Evolutionary conservation across 2,329 filamentous ascomycete genomes (phyloP).

Genomic region (Amphichorda felina): DNA sequence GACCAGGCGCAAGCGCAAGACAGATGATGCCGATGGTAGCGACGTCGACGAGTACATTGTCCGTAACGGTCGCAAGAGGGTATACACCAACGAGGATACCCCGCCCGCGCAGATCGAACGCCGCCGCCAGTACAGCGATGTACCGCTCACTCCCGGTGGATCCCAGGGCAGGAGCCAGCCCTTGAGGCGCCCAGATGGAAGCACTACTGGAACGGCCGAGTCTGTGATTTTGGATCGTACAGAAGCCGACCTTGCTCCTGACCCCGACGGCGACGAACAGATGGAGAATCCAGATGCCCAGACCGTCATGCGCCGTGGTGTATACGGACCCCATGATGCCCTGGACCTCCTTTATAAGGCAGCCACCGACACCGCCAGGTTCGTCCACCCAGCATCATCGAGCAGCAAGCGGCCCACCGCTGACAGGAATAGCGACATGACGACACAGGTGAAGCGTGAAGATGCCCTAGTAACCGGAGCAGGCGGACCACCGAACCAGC

Average conservation of each 20-base stretch:
- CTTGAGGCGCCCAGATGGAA: conserved; percentile 46
- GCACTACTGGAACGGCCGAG: conserved; percentile 10
- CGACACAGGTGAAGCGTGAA: conserved; percentile 12
- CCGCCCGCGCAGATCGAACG: conserved; percentile 14
- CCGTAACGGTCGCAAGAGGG: conserved; percentile 62
- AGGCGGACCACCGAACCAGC: conserved; percentile 8
- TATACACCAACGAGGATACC: conserved; percentile 34
- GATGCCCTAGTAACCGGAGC: conserved; percentile 14
- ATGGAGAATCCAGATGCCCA: conserved; percentile 55
- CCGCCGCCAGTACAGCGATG: conserved; percentile 31
- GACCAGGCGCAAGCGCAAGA: conserved; percentile 84
- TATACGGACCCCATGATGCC: conserved; percentile 88
- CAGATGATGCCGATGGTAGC: conserved; percentile 41
- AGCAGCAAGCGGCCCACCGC: neutral
- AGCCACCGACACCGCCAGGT: conserved; percentile 45
- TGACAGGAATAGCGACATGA: neutral
- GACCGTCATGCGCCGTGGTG: conserved; percentile 54
- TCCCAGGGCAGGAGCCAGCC: conserved; percentile 55
- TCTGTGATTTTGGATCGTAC: too few relatives aligned
- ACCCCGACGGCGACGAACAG: conserved; percentile 43
- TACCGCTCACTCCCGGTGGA: conserved; percentile 53
- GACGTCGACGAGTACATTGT: conserved; percentile 55
- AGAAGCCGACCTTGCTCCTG: conserved; percentile 21
- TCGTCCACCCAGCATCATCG: conserved; percentile 11
- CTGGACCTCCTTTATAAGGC: conserved; percentile 86